Evolutionary conservation across 768 basidiomycete genomes (phyloP).

Genomic region (Lactarius hatsudake): DNA sequence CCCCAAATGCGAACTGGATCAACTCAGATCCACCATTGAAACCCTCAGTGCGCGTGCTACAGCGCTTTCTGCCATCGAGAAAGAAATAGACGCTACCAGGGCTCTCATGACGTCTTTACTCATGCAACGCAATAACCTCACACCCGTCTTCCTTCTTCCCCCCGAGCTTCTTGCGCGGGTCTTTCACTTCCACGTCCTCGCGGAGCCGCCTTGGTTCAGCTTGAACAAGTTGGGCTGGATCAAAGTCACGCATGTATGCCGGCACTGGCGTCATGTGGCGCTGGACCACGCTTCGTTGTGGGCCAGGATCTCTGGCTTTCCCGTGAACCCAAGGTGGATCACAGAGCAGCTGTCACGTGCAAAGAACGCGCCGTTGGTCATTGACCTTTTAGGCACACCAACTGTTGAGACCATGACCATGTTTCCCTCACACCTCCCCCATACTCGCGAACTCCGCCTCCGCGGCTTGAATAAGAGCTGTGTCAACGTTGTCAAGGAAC

Average conservation of each 20-base stretch:
- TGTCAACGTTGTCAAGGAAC: not conserved
- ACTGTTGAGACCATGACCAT: not conserved
- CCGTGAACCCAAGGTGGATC: not conserved
- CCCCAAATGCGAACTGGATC: not conserved
- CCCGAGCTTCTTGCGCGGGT: constrained; percentile 21
- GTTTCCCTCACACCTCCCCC: constrained; percentile 2
- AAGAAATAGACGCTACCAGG: constrained; percentile 5
- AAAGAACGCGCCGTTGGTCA: constrained; percentile 2
- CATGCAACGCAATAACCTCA: constrained; percentile 13
- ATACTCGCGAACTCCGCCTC: constrained; percentile 16
- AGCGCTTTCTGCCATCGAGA: constrained; percentile 1
- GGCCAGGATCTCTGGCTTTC: constrained; percentile 3
- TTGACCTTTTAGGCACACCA: not conserved
- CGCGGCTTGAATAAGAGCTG: not conserved
- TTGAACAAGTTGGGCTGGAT: constrained; percentile 15
- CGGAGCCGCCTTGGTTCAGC: not conserved
- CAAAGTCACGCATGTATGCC: constrained; percentile 21
- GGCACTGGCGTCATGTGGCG: constrained; percentile 21
- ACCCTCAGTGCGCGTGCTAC: not conserved
- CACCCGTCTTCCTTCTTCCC: constrained; percentile 10
- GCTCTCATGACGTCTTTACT: not conserved
- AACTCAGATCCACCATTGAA: not conserved
- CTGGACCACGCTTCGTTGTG: constrained; percentile 15
- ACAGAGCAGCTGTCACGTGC: constrained; percentile 11
- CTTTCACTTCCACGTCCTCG: constrained; percentile 3